Conservation (phyloP, 495 filamentous ascomycete genomes). For the Tuber aestivum region DNA sequence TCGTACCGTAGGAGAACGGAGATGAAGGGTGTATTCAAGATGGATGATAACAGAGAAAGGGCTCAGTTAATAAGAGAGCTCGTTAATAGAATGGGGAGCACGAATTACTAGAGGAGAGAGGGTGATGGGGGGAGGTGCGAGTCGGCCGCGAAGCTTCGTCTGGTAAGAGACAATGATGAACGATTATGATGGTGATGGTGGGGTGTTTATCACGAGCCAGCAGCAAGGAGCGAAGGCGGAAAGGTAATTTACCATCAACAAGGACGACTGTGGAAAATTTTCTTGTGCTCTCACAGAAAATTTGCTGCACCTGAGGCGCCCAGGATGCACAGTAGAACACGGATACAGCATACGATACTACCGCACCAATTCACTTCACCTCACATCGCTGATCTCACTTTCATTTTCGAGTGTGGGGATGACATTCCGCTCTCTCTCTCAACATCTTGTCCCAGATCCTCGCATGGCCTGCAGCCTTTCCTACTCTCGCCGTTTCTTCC, state of each 20-base stretch:
- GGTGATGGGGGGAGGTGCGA: background rate
- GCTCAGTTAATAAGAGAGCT: background rate
- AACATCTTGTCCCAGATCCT: background rate
- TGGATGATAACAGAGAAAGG: background rate
- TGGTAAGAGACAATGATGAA: background rate
- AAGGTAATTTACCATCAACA: background rate
- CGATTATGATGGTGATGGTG: background rate
- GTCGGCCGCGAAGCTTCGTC: background rate
- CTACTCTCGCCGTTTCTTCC: background rate
- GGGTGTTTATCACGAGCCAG: conserved; percentile 1
- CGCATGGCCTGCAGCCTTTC: background rate
- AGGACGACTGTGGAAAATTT: background rate
- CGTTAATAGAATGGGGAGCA: background rate
- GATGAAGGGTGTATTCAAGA: background rate
- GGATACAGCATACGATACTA: background rate
- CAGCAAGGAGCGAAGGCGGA: background rate
- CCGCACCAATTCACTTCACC: background rate
- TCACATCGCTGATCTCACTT: background rate
- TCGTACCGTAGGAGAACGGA: background rate
- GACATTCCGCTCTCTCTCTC: background rate
- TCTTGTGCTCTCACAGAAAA: background rate
- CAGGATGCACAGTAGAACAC: background rate
- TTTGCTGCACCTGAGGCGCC: conserved; percentile 5
- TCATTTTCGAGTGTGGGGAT: background rate
- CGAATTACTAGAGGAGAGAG: background rate